phyloP scores from a whole-genome alignment of 1,284 basidiomycete genomes.

The Heliocybe sulcata region DNA sequence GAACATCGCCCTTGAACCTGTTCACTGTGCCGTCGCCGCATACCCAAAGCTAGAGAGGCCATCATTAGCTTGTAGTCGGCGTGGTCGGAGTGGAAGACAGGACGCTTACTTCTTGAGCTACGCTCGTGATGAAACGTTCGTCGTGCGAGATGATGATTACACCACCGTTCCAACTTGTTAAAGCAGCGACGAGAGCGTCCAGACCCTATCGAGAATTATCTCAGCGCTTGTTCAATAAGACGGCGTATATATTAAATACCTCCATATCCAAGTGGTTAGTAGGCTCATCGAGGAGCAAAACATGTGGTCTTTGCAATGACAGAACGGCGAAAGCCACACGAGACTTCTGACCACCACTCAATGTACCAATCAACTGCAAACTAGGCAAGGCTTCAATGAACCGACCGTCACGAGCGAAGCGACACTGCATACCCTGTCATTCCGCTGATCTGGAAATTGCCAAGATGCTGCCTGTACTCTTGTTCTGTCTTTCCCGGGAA shows the following conservation, averaged over 20 bases:
- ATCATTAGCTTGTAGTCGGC: background rate
- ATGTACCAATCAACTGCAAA: constrained; percentile 72
- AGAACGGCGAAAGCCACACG: constrained; percentile 95
- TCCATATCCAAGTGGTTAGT: constrained; percentile 98
- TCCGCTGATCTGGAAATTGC: constrained; percentile 98
- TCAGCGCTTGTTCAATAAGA: background rate
- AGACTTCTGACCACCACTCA: constrained; percentile 96
- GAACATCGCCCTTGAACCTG: constrained; percentile 88
- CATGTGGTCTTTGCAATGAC: constrained; percentile 82
- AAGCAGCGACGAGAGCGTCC: constrained; percentile 88
- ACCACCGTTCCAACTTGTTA: constrained; percentile 93
- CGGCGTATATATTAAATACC: constrained; percentile 23
- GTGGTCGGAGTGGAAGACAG: constrained; percentile 1
- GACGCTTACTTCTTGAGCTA: constrained; percentile 60
- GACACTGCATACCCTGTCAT: constrained; percentile 68
- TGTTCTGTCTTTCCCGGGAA: constrained; percentile 96
- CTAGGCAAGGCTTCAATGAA: constrained; percentile 25
- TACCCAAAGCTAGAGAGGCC: constrained; percentile 67
- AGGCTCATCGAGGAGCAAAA: constrained; percentile 90
- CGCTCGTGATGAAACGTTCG: constrained; percentile 85
- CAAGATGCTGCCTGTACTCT: constrained; percentile 91
- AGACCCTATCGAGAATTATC: constrained; percentile 57
- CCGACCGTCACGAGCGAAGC: background rate
- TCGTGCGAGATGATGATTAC: constrained; percentile 93
- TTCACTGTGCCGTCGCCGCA: constrained; percentile 80